Evolutionary conservation across 495 filamentous ascomycete genomes (phyloP).

Genomic region (Penicillium pancosmium): DNA sequence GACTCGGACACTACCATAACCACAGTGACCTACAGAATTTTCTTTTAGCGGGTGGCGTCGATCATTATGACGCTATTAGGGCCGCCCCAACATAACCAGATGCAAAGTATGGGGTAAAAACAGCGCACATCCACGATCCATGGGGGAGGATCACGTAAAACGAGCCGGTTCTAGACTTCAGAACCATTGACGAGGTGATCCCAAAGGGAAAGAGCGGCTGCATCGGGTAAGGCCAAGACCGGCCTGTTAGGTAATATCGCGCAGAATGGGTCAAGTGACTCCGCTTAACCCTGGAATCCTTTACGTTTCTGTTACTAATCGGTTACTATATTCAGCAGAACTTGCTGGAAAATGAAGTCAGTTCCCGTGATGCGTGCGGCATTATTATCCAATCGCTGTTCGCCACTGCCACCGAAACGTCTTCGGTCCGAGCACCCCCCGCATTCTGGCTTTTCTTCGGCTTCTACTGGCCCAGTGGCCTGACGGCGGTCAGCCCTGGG

Average conservation of each 20-base stretch:
- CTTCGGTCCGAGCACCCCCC: constrained; percentile 3
- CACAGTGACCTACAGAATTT: constrained; percentile 6
- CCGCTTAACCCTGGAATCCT: constrained; percentile 8
- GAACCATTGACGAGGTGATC: constrained; percentile 3
- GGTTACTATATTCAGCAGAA: background rate
- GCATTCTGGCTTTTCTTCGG: constrained; percentile 5
- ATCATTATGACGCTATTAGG: constrained; percentile 22
- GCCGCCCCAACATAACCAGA: constrained; percentile 5
- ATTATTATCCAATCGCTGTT: background rate
- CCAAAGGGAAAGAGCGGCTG: constrained; percentile 9
- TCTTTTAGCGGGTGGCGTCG: constrained; percentile 15
- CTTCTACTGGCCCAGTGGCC: background rate
- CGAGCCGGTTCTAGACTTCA: constrained; percentile 12
- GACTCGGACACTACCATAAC: too few species aligned
- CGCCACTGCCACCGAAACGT: background rate
- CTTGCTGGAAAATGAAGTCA: background rate
- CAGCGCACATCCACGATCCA: constrained; percentile 1
- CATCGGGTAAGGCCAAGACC: constrained; percentile 16
- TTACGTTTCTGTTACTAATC: constrained; percentile 4
- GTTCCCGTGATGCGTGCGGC: background rate
- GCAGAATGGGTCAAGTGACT: constrained; percentile 16
- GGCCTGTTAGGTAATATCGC: constrained; percentile 21
- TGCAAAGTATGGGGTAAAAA: constrained; percentile 1
- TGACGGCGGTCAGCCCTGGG: background rate
- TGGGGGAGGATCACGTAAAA: constrained; percentile 16